Conservation (phyloP, 139 green algal species). For the Chlorokybus atmophyticus region DNA sequence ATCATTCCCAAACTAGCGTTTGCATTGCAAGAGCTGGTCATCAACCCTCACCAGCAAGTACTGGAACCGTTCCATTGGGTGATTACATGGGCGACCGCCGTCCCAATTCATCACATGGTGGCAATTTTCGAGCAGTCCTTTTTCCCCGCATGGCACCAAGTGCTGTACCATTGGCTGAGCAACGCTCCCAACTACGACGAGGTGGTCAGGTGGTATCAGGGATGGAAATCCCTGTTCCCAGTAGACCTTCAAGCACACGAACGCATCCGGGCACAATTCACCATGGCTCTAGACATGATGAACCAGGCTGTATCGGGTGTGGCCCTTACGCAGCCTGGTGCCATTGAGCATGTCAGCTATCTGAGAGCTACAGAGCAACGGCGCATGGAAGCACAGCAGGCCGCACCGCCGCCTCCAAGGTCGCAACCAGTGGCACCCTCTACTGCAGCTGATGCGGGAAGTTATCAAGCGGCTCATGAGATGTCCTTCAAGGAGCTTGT, state of each 20-base stretch:
- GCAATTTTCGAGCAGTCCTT: constrained; percentile 51
- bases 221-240: constrained; percentile 67
- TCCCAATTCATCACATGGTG: constrained; percentile 44
- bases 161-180: constrained; percentile 63
- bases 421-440: constrained; percentile 1
- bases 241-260: constrained; percentile 54
- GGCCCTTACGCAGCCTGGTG: constrained; percentile 13
- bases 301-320: constrained; percentile 44
- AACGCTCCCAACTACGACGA: constrained; percentile 71
- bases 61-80: constrained; percentile 68
- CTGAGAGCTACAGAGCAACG: constrained; percentile 18
- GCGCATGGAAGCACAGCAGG: constrained; percentile 7
- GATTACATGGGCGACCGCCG: constrained; percentile 55
- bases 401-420: not conserved
- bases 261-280: constrained; percentile 57
- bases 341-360: constrained; percentile 11
- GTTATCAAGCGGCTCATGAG: not conserved
- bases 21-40: constrained; percentile 48
- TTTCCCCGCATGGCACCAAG: constrained; percentile 68
- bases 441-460: constrained; percentile 4
- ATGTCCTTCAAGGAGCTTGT: constrained; percentile 36
- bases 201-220: constrained; percentile 80
- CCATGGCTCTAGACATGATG: constrained; percentile 72
- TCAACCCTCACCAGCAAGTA: constrained; percentile 67
- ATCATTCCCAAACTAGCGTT: constrained; percentile 78